phyloP scores from a whole-genome alignment of 2,329 filamentous ascomycete species.

The Fusarium metavorans region DNA sequence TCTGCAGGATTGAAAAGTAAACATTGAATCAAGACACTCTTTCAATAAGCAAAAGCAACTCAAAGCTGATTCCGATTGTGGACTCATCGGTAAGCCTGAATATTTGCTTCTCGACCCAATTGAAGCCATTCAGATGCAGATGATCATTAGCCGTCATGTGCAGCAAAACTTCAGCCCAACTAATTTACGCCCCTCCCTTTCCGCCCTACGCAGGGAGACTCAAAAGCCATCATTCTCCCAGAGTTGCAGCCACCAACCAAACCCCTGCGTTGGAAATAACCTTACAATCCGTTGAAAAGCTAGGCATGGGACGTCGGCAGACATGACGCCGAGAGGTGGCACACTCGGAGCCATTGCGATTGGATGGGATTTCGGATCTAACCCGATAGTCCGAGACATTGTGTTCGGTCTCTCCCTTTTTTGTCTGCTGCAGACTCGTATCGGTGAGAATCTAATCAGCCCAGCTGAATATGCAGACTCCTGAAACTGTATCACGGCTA shows the following conservation, averaged over 20 bases:
- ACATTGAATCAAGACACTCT: neutral
- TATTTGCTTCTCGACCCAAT: neutral
- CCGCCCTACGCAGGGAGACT: neutral
- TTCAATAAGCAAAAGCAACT: neutral
- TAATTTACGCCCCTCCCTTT: neutral
- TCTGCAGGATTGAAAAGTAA: neutral
- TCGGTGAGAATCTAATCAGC: neutral
- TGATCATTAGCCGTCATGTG: neutral
- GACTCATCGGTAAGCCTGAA: neutral
- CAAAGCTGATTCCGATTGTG: neutral
- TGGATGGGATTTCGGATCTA: neutral
- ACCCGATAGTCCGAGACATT: conserved; percentile 32
- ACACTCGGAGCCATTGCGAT: neutral
- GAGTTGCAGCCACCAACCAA: neutral
- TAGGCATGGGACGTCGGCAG: neutral
- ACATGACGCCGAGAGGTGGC: neutral
- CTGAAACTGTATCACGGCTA: neutral
- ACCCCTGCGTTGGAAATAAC: neutral
- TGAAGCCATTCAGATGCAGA: neutral
- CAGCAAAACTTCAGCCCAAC: neutral
- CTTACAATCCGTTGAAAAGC: neutral
- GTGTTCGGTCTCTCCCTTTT: conserved; percentile 19
- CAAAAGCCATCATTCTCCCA: neutral
- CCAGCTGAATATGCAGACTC: neutral
- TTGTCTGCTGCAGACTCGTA: neutral